Conservation (phyloP, 495 filamentous ascomycete genomes). For the Penicillium alfredii region DNA sequence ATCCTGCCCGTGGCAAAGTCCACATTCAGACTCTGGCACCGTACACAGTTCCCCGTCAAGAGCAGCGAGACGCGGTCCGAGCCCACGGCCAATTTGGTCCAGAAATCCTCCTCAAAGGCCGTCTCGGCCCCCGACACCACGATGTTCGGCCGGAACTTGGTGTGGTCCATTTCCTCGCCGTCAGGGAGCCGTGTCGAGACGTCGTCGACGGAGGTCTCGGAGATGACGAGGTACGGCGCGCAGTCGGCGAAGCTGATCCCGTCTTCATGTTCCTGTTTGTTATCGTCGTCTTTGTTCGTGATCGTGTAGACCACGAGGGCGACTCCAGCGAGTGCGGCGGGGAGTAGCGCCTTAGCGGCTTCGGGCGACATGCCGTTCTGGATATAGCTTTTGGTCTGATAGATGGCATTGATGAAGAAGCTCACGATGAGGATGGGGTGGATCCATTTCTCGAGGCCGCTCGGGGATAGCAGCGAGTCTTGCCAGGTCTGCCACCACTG, state of each 20-base stretch:
- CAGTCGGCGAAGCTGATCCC: constrained; percentile 74
- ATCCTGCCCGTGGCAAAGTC: constrained; percentile 70
- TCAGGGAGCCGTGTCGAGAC: constrained; percentile 55
- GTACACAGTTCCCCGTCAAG: constrained; percentile 72
- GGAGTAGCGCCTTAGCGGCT: neutral
- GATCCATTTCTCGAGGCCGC: neutral
- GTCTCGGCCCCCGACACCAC: constrained; percentile 55
- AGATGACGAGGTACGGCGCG: constrained; percentile 69
- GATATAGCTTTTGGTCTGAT: neutral
- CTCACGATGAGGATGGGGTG: neutral
- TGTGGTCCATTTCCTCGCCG: constrained; percentile 57
- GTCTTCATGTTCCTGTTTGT: constrained; percentile 16
- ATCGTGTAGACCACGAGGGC: neutral
- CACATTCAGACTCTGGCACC: constrained; percentile 75
- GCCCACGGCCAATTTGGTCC: constrained; percentile 57
- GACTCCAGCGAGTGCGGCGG: neutral
- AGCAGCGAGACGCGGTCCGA: constrained; percentile 35
- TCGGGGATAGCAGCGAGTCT: too few species aligned
- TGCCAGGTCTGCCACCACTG: neutral
- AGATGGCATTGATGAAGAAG: neutral
- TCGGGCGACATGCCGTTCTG: too few species aligned
- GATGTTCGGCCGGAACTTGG: constrained; percentile 83
- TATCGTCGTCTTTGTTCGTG: too few species aligned
- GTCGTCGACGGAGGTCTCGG: constrained; percentile 60
- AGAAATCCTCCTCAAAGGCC: constrained; percentile 82